Base-by-base conservation (phyloP, 1,284 basidiomycete genomes). In the Rhodotorula mucilaginosa region DNA sequence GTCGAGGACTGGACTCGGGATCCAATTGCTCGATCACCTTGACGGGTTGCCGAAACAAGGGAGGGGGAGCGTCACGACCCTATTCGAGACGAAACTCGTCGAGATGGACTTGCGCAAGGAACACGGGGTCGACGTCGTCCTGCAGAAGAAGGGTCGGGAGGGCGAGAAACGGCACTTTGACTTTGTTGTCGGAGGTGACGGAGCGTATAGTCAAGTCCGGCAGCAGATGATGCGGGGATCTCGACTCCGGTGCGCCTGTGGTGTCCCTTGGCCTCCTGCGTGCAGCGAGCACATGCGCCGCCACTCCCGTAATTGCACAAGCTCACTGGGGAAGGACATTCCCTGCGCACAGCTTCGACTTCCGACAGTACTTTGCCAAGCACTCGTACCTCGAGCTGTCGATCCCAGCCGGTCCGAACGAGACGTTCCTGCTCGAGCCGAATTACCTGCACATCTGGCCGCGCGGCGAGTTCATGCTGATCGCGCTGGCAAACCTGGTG, bases 361-460 rank as follows among this genome's bases (percentile, higher is more conserved):
- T 90, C 83, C 87, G 90, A 78, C 94, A 98, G 82, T 88, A 90
- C 80, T 98, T 96, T 83, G 93, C 98, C 80, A 89, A 89, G 71
- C 92, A 97, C 80, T 92, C 93, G 79, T 99, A 99, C 83, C 86
- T 98, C 78, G 96, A 99, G 85, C 87, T 99, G 66, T 92, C 90
- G 83, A 94, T 99, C 87, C 92, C 93, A 75, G 86, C 94, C 78
- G 90, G 90, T 70, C 82, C 84, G 69, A 83, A 87, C 71, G 81
- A 87, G 70, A 84, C 82, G 44, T 99, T 91, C 84, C 84, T 88
- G 64, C 88, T 99, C 82, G 93, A 97, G 85, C 90, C 92, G 75
- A 90, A 92, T 82, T 92, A 98, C 82, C 88, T 99, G 75, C 97
- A 99, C 84, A 98, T 99, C 80, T 99, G 96, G 96, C 97, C 96